Conservation (phyloP, 352 stramenopile species). For the Blastocystis sp. region DNA sequence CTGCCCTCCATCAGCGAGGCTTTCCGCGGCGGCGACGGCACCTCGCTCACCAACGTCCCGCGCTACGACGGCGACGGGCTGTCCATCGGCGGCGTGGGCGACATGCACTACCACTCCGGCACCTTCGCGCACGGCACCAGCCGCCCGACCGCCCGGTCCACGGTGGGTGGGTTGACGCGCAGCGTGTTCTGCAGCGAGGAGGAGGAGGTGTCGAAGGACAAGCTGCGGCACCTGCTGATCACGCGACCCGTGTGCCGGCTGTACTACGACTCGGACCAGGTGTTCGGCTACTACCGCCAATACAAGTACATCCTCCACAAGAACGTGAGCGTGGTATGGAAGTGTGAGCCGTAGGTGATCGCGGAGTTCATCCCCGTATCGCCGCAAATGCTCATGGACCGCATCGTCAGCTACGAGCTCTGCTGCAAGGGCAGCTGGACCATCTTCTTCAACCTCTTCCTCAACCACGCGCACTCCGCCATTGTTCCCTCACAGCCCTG, state of each 20-base stretch:
- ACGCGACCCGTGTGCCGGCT: constrained; percentile 32
- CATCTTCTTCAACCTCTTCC: constrained; percentile 54
- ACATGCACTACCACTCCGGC: not conserved
- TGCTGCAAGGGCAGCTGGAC: constrained; percentile 52
- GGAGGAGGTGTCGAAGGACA: not conserved
- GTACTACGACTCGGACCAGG: constrained; percentile 38
- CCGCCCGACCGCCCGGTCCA: not conserved
- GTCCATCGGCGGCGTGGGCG: not conserved
- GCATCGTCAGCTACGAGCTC: constrained; percentile 42
- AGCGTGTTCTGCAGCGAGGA: not conserved
- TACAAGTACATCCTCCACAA: constrained; percentile 51
- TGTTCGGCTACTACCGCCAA: constrained; percentile 33
- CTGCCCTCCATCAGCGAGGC: constrained; percentile 47
- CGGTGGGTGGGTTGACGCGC: not conserved
- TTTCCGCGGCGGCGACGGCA: constrained; percentile 4
- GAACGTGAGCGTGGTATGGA: not conserved
- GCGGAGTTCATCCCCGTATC: constrained; percentile 52
- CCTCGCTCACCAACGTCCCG: not conserved
- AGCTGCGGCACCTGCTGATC: constrained; percentile 33
- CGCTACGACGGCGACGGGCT: not conserved
- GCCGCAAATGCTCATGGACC: constrained; percentile 38
- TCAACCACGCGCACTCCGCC: constrained; percentile 47
- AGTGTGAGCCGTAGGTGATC: constrained; percentile 30
- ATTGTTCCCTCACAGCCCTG: not conserved
- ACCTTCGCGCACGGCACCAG: not conserved